These are phyloP conservation scores for Hawksworthiomyces lignivorus DNA, from an alignment of 2,329 filamentous ascomycete species.

Conservation along the genomic window DNA sequence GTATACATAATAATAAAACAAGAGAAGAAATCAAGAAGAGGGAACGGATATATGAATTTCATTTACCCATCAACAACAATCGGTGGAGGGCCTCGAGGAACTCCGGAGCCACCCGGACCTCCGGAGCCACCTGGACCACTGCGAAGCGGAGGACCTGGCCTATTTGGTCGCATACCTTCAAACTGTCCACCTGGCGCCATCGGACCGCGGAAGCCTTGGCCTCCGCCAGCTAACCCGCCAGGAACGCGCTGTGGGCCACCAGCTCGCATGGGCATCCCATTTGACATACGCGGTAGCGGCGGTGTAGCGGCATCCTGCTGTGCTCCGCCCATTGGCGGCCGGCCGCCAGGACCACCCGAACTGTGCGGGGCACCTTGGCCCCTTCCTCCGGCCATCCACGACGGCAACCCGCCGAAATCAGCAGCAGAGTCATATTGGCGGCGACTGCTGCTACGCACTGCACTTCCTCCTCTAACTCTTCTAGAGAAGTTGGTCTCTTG, in stretches of 20 bases:
- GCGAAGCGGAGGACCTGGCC: not conserved
- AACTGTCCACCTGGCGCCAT: not conserved
- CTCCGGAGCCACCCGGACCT: not conserved
- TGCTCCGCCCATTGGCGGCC: not conserved
- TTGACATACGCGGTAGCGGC: not conserved
- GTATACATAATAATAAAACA: not conserved
- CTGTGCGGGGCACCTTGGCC: not conserved
- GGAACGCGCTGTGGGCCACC: constrained; percentile 2
- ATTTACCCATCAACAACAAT: not conserved
- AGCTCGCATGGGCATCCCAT: not conserved
- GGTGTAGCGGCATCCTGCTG: too few relatives aligned
- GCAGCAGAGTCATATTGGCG: not conserved
- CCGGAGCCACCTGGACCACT: not conserved
- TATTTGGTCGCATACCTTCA: not conserved
- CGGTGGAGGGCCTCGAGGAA: not conserved
- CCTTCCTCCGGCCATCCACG: not conserved
- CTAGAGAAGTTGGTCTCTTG: too few relatives aligned
- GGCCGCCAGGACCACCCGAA: not conserved
- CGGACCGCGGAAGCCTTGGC: not conserved
- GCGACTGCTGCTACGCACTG: not conserved
- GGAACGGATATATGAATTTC: not conserved
- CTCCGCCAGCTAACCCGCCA: not conserved
- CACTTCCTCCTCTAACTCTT: too few relatives aligned
- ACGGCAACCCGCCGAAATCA: constrained; percentile 1
- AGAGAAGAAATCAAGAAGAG: not conserved